Evolutionary conservation across 352 stramenopile genomes (phyloP).

Genomic region (Globisporangium camurandrum): DNA sequence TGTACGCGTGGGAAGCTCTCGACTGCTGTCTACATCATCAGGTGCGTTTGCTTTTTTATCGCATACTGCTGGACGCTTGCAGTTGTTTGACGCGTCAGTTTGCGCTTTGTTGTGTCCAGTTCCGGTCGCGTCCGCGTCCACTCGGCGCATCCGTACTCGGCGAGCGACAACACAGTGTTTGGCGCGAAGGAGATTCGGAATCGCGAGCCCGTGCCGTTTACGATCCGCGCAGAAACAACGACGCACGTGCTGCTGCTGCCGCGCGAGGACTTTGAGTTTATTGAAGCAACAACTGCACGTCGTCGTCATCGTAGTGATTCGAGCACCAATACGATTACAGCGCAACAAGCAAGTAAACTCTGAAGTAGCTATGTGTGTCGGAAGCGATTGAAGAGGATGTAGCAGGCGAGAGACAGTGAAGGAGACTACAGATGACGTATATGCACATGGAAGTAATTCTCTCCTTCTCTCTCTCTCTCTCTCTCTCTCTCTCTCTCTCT

Average conservation of each 20-base stretch:
- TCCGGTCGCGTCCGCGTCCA: constrained; percentile 54
- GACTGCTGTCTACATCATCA: constrained; percentile 75
- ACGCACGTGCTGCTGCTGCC: constrained; percentile 65
- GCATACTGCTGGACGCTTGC: not conserved
- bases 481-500: no score
- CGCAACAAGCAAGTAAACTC: no score
- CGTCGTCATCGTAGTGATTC: no score
- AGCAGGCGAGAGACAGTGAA: no score
- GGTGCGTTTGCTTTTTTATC: constrained; percentile 23
- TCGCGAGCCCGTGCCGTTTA: constrained; percentile 71
- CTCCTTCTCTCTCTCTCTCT: no score
- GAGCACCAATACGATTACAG: no score
- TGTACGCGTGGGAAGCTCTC: constrained; percentile 55
- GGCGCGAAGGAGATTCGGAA: constrained; percentile 59
- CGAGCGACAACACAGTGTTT: constrained; percentile 48
- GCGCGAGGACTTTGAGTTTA: constrained; percentile 45
- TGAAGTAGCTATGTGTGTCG: no score
- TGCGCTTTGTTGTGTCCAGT: constrained; percentile 14
- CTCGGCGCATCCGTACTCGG: constrained; percentile 52
- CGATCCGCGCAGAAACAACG: constrained; percentile 31
- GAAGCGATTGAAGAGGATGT: no score
- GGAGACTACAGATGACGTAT: no score
- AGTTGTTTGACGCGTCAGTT: not conserved
- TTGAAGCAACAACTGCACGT: no score
- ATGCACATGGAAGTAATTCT: no score